Conservation (phyloP, 1,139 yeast species). For the Debaryomyces psychrophilus region DNA sequence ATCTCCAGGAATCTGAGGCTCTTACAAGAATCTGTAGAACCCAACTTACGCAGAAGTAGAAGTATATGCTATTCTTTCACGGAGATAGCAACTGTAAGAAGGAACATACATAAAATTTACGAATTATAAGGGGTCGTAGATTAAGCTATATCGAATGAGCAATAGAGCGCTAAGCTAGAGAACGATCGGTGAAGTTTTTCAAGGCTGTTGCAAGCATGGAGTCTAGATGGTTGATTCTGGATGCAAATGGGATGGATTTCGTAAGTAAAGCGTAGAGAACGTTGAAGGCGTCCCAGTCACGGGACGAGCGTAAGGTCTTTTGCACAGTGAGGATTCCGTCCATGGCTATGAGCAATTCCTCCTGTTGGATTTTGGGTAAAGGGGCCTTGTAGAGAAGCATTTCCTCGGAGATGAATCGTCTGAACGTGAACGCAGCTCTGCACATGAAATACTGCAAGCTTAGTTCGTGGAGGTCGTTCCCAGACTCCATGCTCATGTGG, state of each 20-base stretch:
- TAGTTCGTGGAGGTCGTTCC: constrained; percentile 20
- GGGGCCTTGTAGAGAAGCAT: constrained; percentile 35
- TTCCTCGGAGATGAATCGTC: constrained; percentile 41
- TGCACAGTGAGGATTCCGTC: constrained; percentile 26
- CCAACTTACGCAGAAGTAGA: too few relatives aligned
- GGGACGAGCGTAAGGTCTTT: not conserved
- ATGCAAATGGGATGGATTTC: constrained; percentile 29
- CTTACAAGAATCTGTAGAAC: too few relatives aligned
- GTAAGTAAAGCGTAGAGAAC: constrained; percentile 18
- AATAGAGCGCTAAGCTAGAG: not conserved
- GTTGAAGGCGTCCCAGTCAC: not conserved
- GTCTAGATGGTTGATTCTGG: constrained; percentile 23
- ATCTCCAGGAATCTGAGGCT: too few relatives aligned
- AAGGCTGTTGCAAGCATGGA: constrained; percentile 5
- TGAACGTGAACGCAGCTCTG: constrained; percentile 36
- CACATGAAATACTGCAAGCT: constrained; percentile 30
- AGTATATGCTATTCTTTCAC: not conserved
- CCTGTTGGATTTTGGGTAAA: constrained; percentile 38
- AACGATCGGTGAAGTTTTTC: not conserved
- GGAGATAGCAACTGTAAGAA: too few relatives aligned
- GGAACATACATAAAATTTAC: too few relatives aligned
- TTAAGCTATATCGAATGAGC: not conserved
- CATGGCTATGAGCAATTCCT: constrained; percentile 33
- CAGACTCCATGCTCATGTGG: constrained; percentile 15
- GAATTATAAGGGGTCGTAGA: too few relatives aligned